A percentile compares a stretch with the other conserved stretches of the same genome.
Conservation (phyloP, 176 grass and related monocot genomes). For the Hyparrhenia diplandra region DNA sequence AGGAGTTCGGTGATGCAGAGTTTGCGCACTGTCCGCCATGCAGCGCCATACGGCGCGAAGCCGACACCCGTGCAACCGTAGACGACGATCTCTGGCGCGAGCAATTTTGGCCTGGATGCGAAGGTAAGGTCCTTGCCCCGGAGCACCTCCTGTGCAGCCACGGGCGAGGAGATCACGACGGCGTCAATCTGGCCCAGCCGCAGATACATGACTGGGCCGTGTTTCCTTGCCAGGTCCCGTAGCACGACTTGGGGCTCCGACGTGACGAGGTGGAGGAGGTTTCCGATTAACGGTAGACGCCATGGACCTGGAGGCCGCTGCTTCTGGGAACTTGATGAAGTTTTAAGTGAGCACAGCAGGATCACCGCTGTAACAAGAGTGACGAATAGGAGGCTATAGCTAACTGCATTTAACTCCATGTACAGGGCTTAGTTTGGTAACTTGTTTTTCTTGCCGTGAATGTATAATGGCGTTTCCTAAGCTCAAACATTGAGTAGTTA, state of each 20-base stretch:
- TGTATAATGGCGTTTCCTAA: too few species aligned
- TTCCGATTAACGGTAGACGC: slow-evolving; percentile 17
- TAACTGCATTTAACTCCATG: background rate
- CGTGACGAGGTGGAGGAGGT: slow-evolving; percentile 24
- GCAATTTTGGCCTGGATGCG: too few species aligned
- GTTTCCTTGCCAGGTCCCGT: background rate
- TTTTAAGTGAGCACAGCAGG: background rate
- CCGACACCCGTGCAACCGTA: background rate
- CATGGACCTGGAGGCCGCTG: background rate
- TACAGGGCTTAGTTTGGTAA: too few species aligned
- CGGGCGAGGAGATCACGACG: slow-evolving; percentile 34
- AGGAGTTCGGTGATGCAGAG: background rate
- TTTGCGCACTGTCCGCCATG: background rate
- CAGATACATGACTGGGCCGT: slow-evolving; percentile 34
- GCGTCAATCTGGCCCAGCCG: slow-evolving; percentile 28
- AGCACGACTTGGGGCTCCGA: too few species aligned
- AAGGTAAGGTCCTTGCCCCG: too few species aligned
- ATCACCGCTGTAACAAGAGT: background rate
- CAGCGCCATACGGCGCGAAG: background rate
- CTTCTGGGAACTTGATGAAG: background rate
- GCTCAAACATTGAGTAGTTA: too few species aligned
- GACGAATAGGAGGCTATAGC: background rate
- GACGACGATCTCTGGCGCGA: background rate
- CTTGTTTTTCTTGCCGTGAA: too few species aligned
- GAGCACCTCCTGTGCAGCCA: slow-evolving; percentile 20